phyloP scores from a whole-genome alignment of 176 grass and related monocot genomes.

The Themeda triandra region DNA sequence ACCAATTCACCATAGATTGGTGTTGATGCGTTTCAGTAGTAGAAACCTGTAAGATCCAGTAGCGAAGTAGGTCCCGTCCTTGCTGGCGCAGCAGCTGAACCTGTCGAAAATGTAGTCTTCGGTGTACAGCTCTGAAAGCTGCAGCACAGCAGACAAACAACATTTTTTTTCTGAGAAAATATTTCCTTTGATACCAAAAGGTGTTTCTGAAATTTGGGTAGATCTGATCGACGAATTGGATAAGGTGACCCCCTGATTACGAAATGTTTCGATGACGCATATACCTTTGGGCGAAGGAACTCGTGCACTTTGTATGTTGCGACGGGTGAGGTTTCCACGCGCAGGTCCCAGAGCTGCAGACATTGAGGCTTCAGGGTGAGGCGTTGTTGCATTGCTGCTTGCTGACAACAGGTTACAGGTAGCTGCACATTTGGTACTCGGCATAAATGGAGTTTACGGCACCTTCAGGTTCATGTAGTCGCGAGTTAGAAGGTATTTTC shows the following conservation, averaged over 20 bases:
- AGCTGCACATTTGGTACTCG: background rate
- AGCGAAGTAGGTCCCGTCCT: constrained; percentile 55
- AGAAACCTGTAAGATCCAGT: constrained; percentile 81
- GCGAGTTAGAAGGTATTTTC: constrained; percentile 51
- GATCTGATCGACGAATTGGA: too few species aligned
- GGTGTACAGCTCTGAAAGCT: constrained; percentile 76
- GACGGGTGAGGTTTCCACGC: constrained; percentile 53
- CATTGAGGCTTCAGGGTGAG: background rate
- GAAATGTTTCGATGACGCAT: too few species aligned
- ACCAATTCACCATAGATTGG: background rate
- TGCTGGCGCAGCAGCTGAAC: constrained; percentile 67
- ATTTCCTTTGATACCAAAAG: background rate
- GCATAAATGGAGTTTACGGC: background rate
- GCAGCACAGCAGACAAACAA: background rate
- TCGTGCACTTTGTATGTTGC: constrained; percentile 64
- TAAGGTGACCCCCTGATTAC: too few species aligned
- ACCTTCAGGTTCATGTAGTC: constrained; percentile 94
- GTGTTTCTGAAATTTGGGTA: too few species aligned
- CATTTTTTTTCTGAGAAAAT: background rate
- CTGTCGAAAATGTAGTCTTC: constrained; percentile 71
- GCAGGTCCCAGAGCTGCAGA: constrained; percentile 76
- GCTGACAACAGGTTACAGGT: too few species aligned
- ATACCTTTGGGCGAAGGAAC: constrained; percentile 75
- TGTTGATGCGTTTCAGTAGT: background rate
- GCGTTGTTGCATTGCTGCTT: background rate